Percentiles rank a stretch among this genome's conserved stretches.
phyloP scores from a whole-genome alignment of 2,329 filamentous ascomycete species.

The Botrytis pseudocinerea region DNA sequence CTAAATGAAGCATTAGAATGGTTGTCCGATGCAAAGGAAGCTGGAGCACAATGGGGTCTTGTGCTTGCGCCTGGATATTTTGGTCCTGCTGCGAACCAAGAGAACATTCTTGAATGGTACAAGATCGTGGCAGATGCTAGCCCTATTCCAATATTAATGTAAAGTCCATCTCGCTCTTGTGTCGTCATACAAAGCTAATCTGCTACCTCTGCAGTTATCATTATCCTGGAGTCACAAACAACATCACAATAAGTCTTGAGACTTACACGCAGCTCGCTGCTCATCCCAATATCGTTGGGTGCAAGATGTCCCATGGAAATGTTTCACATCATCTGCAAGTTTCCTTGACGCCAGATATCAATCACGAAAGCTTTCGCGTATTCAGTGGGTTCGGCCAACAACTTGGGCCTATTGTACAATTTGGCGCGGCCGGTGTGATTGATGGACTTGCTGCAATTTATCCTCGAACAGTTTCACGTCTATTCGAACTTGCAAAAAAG shows the following conservation, averaged over 20 bases:
- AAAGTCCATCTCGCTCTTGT: conserved; percentile 33
- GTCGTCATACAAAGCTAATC: conserved; percentile 3
- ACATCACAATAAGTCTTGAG: conserved; percentile 55
- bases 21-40: conserved; percentile 49
- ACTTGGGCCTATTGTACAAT: conserved; percentile 17
- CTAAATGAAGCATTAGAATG: conserved; percentile 57
- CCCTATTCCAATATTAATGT: conserved; percentile 62
- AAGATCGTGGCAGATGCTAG: conserved; percentile 57
- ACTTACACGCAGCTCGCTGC: conserved; percentile 57
- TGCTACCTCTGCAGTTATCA: conserved; percentile 44
- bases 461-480: conserved; percentile 56
- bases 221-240: conserved; percentile 65
- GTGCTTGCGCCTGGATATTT: conserved; percentile 64
- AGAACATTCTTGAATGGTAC: conserved; percentile 60
- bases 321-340: conserved; percentile 62
- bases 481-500: conserved; percentile 51
- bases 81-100: conserved; percentile 45
- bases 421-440: conserved; percentile 48
- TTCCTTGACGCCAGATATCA: conserved; percentile 57
- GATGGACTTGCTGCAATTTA: conserved; percentile 66
- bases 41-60: conserved; percentile 63
- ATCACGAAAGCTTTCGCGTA: conserved; percentile 56
- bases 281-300: conserved; percentile 66
- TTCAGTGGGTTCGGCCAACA: conserved; percentile 48
- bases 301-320: conserved; percentile 66